Base-by-base conservation (phyloP, 1,284 basidiomycete genomes). In the Puccinia coronata region DNA sequence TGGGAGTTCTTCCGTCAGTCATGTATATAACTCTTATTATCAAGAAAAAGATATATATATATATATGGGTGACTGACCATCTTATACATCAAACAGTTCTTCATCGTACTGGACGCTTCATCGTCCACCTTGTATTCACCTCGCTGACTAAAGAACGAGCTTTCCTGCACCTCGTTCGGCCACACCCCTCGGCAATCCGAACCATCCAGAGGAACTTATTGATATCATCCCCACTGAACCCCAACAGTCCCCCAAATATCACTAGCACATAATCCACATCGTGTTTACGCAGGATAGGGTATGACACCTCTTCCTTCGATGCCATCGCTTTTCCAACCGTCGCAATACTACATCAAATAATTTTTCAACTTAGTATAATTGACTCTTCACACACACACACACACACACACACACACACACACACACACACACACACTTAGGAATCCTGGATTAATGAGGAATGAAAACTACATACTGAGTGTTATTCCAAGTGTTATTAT, bases 401-500 rank as follows among this genome's bases (percentile, higher is more conserved):
- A n/a, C n/a, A n/a, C n/a, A n/a, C n/a, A n/a, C n/a, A n/a, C n/a
- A n/a, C n/a, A n/a, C n/a, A n/a, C n/a, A n/a, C n/a, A n/a, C n/a
- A 34, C 25, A n/a, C 5, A 36, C 18, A 65, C 11, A 28, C 11
- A 65, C 12, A 25, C 49, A 43, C 12, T 25, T 20, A 36, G 39
- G n/a, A n/a, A n/a, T n/a, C n/a, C n/a, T n/a, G 18, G 74, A 8
- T n/a, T 47, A 6, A 47, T 47, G 43, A 47, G 43, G 43, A 74
- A 51, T n/a, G n/a, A n/a, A n/a, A n/a, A n/a, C 18, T 14, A 89
- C 92, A 84, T 83, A 95, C 93, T 99, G 87, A 25, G 87, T 88
- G 88, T 99, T 99, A 88, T 99, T 99, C 97, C 97, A 99, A 0
- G 97, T 99, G 87, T 99, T 99, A 89, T 99, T 99, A 87, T 99